These are phyloP conservation scores for Russula emetica DNA, from an alignment of 768 basidiomycete genomes.

Conservation along the genomic window DNA sequence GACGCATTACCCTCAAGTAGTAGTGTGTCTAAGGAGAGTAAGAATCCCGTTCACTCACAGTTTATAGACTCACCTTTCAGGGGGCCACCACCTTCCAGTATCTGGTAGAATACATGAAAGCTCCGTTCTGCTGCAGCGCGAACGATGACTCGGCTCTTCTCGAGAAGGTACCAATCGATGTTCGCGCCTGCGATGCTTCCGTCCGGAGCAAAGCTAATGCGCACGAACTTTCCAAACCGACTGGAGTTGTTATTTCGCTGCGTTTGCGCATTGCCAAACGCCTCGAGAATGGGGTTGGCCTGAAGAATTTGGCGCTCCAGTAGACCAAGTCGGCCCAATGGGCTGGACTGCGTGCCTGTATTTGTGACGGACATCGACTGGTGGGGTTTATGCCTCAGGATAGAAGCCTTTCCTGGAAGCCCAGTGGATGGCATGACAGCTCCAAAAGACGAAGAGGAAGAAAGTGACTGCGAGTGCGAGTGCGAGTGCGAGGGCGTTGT, in stretches of 20 bases:
- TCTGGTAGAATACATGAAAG: slow-evolving; percentile 97
- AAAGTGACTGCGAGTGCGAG: slow-evolving; percentile 60
- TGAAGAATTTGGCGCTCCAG: slow-evolving; percentile 95
- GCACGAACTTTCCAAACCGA: slow-evolving; percentile 97
- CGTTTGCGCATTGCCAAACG: slow-evolving; percentile 98
- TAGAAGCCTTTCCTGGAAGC: slow-evolving; percentile 62
- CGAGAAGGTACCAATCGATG: slow-evolving; percentile 97
- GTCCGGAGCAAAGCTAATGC: slow-evolving; percentile 88
- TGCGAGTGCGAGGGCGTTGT: slow-evolving; percentile 60
- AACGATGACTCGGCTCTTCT: slow-evolving; percentile 93
- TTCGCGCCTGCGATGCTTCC: slow-evolving; percentile 97
- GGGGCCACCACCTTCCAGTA: slow-evolving; percentile 69
- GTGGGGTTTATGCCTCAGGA: slow-evolving; percentile 45
- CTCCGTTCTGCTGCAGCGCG: slow-evolving; percentile 84
- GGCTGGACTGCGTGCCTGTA: slow-evolving; percentile 43
- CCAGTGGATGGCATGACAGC: slow-evolving; percentile 60
- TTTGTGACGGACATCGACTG: slow-evolving; percentile 46
- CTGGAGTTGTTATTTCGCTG: slow-evolving; percentile 98
- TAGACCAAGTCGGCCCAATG: slow-evolving; percentile 76
- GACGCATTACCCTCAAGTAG: slow-evolving; percentile 70
- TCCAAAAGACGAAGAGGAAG: slow-evolving; percentile 45
- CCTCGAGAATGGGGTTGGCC: slow-evolving; percentile 95
- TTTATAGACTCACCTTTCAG: slow-evolving; percentile 56
- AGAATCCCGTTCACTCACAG: slow-evolving; percentile 15
- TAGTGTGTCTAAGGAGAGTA: slow-evolving; percentile 52